These are phyloP conservation scores for Lentithecium fluviatile DNA, from an alignment of 495 filamentous ascomycete species.

Conservation along the genomic window DNA sequence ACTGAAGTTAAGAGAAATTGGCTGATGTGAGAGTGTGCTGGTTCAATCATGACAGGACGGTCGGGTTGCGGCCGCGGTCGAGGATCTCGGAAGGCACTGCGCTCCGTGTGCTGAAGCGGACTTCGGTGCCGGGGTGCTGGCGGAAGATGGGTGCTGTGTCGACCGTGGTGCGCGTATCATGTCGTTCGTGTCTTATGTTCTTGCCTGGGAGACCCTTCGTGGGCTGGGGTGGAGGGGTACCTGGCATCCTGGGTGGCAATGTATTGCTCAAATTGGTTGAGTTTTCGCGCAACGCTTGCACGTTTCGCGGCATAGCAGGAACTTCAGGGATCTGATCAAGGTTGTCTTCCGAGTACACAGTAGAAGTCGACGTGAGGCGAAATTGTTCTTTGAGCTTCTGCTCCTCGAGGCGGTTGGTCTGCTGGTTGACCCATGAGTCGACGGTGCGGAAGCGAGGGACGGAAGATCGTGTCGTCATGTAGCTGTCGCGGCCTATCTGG, in stretches of 20 bases:
- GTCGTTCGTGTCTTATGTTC: slow-evolving; percentile 31
- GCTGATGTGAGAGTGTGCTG: no score
- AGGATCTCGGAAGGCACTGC: slow-evolving; percentile 38
- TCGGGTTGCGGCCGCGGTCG: slow-evolving; percentile 10
- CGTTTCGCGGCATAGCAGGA: slow-evolving; percentile 24
- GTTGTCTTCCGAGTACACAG: slow-evolving; percentile 1
- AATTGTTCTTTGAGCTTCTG: slow-evolving; percentile 30
- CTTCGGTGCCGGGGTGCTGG: slow-evolving; percentile 39
- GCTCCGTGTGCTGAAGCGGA: slow-evolving; percentile 33
- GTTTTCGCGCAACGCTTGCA: slow-evolving; percentile 4
- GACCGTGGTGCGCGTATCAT: slow-evolving; percentile 24
- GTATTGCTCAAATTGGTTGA: not conserved
- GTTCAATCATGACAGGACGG: slow-evolving; percentile 13
- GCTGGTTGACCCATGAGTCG: slow-evolving; percentile 62
- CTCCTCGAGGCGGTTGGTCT: slow-evolving; percentile 41
- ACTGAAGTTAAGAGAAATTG: no score
- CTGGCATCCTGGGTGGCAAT: not conserved
- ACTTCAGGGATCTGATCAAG: slow-evolving; percentile 18
- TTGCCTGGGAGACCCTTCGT: slow-evolving; percentile 22
- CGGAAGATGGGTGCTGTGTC: slow-evolving; percentile 38
- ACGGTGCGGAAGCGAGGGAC: slow-evolving; percentile 56
- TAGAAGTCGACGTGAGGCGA: slow-evolving; percentile 13
- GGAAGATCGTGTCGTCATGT: slow-evolving; percentile 33
- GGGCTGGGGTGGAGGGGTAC: slow-evolving; percentile 1
- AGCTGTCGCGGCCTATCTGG: slow-evolving; percentile 28